Evolutionary conservation across 176 grass and related monocot genomes (phyloP), one percentile per base, ranked within the genome.

Genomic region (Poa pratensis): DNA sequence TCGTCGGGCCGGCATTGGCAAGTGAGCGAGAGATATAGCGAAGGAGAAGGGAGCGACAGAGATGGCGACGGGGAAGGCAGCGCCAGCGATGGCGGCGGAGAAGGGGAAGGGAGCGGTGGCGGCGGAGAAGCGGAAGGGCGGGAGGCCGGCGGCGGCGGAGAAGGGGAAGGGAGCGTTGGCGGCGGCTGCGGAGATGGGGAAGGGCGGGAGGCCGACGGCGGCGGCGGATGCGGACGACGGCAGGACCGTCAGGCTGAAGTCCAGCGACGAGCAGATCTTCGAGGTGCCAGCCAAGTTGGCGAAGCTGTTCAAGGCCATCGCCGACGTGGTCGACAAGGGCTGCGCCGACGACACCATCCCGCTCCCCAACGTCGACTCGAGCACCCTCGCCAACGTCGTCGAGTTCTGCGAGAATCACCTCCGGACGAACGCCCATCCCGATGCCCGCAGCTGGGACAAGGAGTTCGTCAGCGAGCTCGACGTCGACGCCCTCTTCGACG

Each of bases 401-500:
- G 3, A 42, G 42, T 80, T 64, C 68, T 20, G 32, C 85, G 7
- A 37, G 9, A 59, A 59, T 5, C 71, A 69, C 79, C 57, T 32
- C 1, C 60, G 60, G 60, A 28, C 24, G 24, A 13, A 61, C 23
- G 22, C 58, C 10, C 22, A 61, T 4, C n/a, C 12, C 60, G 24
- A 27, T 6, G 13, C 6, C 60, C 13, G 60, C 60, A 23, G 2
- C 45, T 82, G 49, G 60, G 79, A 77, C 79, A 4, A 54, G 37
- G n/a, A 46, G 60, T 74, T 87, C 71, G 14, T 87, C 62, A 20
- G 42, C 35, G 10, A 6, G 2, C 59, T 87, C 60, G 24, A 8
- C 59, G 0, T 5, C 17, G 18, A 17, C 78, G 59, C 3, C 18
- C 69, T 87, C 70, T 34, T 3, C 48, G 18, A 66, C 23, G 1